Base-by-base conservation (phyloP, 352 stramenopile genomes). In the Phytophthora tubulina region DNA sequence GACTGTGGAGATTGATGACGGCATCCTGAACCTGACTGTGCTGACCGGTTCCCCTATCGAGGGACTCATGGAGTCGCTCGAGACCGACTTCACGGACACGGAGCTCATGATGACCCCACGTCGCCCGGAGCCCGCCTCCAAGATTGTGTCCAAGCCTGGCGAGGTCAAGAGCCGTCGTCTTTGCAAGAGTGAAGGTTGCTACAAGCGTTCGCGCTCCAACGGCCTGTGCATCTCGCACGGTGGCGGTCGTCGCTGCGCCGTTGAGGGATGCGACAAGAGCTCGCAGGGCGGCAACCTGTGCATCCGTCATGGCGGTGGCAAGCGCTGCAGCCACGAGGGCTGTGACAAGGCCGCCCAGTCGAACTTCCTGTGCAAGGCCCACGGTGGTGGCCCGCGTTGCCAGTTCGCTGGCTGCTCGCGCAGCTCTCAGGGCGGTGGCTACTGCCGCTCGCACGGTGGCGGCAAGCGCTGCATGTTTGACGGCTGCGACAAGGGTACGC, bases 161-260 rank as follows among this genome's bases (percentile, higher is more conserved):
- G 72, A 79, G 53, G 63, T 76, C 14, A 84, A 84, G 63, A 84
- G 66, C 50, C 76, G 73, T 50, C 84, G 84, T 3, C 76, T 94
- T 8, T 97, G 91, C 75, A 85, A 83, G 53, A 79, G 80, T 14
- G 76, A 90, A 17, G 87, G 80, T 14, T 97, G 91, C 85, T 89
- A 89, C 75, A 96, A 96, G 85, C 89, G 91, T 58, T 93, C 87
- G 42, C 89, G 91, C 62, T 96, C 88, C 35, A 91, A 93, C 68
- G 90, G 87, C 8, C 63, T 97, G 60, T 96, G 90, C 82, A 97
- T 94, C 58, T 89, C 88, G 21, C 90, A 96, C 63, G 89, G 90
- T 11, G 89, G 90, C 51, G 89, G 89, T 53, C 82, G 84, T 33
- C 88, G 89, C 51, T 97, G 90, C 64, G 76, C 81, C 31, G 79